Evolutionary conservation across 306 rosid genomes (phyloP).

Genomic region (Vigna radiata): DNA sequence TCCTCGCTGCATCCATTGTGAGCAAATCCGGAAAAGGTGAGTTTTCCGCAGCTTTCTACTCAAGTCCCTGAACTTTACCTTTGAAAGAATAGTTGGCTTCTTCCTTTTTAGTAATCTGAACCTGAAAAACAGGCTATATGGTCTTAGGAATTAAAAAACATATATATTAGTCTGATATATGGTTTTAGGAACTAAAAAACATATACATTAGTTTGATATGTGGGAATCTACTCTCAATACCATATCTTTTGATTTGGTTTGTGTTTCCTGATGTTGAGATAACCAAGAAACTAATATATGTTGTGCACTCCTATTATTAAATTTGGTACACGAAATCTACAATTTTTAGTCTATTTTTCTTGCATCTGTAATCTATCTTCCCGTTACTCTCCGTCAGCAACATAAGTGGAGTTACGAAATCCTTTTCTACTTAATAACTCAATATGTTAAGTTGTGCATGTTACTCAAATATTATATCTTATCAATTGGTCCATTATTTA

Average conservation of each 20-base stretch:
- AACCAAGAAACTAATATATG: neutral
- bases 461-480: conserved; percentile 3
- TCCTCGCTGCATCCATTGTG: conserved; percentile 84
- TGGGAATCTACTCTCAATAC: conserved; percentile 4
- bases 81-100: conserved; percentile 2
- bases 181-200: neutral
- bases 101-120: conserved; percentile 11
- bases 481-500: neutral
- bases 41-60: conserved; percentile 27
- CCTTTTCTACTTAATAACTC: neutral
- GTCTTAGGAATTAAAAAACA: neutral
- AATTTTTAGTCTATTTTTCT: conserved; percentile 6
- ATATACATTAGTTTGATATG: conserved; percentile 12
- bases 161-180: neutral
- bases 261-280: conserved; percentile 5
- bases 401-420: conserved; percentile 12
- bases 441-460: neutral
- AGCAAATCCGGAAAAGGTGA: conserved; percentile 96
- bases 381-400: conserved; percentile 4
- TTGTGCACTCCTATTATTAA: neutral
- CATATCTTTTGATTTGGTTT: conserved; percentile 22
- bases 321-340: neutral
- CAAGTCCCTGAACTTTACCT: neutral
- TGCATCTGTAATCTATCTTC: conserved; percentile 12
- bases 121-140: neutral